phyloP scores from a whole-genome alignment of 108 stramenopile genomes.

The Cyclotella baltica region DNA sequence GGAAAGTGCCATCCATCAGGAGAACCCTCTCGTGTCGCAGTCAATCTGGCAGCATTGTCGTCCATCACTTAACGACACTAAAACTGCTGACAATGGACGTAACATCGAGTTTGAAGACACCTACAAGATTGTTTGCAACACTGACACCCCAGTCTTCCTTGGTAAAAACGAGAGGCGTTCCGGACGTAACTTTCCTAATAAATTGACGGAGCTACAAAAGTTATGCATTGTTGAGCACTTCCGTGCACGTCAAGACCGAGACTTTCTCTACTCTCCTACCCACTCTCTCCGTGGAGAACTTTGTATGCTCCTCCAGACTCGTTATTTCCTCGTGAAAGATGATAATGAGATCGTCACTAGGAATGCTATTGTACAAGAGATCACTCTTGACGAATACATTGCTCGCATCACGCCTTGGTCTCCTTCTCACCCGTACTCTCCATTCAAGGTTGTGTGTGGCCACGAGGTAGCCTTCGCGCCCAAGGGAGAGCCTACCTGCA shows the following conservation, averaged over 20 bases:
- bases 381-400: slow-evolving; percentile 28
- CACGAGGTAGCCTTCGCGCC: slow-evolving; percentile 41
- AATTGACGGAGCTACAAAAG: slow-evolving; percentile 35
- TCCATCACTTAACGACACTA: slow-evolving; percentile 19
- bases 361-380: slow-evolving; percentile 25
- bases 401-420: slow-evolving; percentile 34
- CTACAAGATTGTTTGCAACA: slow-evolving; percentile 42
- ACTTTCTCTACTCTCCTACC: slow-evolving; percentile 42
- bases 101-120: slow-evolving; percentile 33
- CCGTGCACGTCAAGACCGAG: neutral
- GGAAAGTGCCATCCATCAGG: slow-evolving; percentile 37
- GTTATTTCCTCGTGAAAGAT: slow-evolving; percentile 26
- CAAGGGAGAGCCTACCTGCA: slow-evolving; percentile 36
- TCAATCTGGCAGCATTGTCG: slow-evolving; percentile 54
- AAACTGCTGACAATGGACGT: neutral
- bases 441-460: slow-evolving; percentile 23
- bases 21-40: slow-evolving; percentile 41
- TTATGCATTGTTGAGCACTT: slow-evolving; percentile 35
- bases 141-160: slow-evolving; percentile 19
- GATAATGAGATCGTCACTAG: neutral
- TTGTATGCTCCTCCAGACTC: slow-evolving; percentile 42
- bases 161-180: neutral
- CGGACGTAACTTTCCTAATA: neutral
- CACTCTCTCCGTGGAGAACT: slow-evolving; percentile 39
- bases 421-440: neutral